Conservation (phyloP, 768 basidiomycete genomes). For the Chlorophyllum brunneum region DNA sequence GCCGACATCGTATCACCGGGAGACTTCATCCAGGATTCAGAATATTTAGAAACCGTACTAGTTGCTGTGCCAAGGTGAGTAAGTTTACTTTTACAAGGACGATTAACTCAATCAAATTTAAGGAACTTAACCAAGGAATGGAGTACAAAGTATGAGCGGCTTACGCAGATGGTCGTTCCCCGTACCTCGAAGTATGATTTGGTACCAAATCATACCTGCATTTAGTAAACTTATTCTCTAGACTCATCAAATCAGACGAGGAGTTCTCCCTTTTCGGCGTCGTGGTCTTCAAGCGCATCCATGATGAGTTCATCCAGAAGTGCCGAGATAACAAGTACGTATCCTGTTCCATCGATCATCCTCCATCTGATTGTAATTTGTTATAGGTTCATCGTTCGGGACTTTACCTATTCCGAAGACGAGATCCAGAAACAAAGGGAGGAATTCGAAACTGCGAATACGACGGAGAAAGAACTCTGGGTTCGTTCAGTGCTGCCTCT, state of each 20-base stretch:
- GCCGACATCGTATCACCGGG: conserved; percentile 80
- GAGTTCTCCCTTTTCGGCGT: conserved; percentile 85
- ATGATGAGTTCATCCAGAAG: conserved; percentile 91
- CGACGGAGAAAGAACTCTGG: conserved; percentile 96
- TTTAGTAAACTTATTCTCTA: conserved; percentile 25
- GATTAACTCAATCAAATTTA: conserved; percentile 30
- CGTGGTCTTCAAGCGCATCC: conserved; percentile 85
- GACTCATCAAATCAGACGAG: conserved; percentile 77
- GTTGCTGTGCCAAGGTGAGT: conserved; percentile 93
- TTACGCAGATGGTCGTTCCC: conserved; percentile 89
- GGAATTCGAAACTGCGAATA: conserved; percentile 75
- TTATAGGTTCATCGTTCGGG: conserved; percentile 85
- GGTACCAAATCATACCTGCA: conserved; percentile 8
- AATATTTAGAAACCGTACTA: conserved; percentile 88
- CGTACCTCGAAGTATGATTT: conserved; percentile 73
- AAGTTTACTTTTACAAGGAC: conserved; percentile 11
- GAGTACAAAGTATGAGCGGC: conserved; percentile 83
- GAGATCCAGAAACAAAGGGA: conserved; percentile 75
- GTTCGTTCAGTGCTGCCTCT: conserved; percentile 38
- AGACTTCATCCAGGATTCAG: conserved; percentile 83
- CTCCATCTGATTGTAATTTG: conserved; percentile 8
- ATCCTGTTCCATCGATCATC: neutral
- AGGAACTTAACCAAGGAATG: conserved; percentile 82
- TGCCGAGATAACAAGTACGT: conserved; percentile 92
- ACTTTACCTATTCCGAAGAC: conserved; percentile 86